Evolutionary conservation across 2,329 filamentous ascomycete genomes (phyloP).

Genomic region (Hypoxylon sp.): DNA sequence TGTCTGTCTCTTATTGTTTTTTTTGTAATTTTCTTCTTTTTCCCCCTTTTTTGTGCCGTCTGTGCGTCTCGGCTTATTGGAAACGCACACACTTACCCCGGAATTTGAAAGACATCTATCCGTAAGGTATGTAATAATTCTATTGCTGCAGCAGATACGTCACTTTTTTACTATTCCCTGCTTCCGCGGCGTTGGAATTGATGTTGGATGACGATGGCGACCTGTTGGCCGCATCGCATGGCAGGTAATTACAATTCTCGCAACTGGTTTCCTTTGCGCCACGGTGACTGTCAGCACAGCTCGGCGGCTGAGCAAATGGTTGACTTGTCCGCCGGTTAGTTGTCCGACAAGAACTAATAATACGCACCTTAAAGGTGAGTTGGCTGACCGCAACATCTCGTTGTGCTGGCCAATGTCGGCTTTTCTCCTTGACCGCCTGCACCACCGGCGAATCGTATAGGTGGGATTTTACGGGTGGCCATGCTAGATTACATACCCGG

Average conservation of each 20-base stretch:
- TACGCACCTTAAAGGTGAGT: slow-evolving; percentile 26
- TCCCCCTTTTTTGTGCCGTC: slow-evolving; percentile 19
- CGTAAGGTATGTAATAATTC: slow-evolving; percentile 22
- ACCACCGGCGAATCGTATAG: slow-evolving; percentile 38
- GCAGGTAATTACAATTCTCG: slow-evolving; percentile 27
- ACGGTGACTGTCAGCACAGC: slow-evolving; percentile 30
- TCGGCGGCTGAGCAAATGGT: slow-evolving; percentile 25
- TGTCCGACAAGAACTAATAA: slow-evolving; percentile 25
- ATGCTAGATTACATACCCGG: slow-evolving; percentile 28
- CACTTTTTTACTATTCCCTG: slow-evolving; percentile 13
- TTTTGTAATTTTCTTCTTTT: slow-evolving; percentile 4
- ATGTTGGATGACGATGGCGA: slow-evolving; percentile 27
- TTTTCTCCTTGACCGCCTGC: slow-evolving; percentile 38
- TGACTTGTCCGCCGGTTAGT: slow-evolving; percentile 17
- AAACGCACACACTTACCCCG: slow-evolving; percentile 16
- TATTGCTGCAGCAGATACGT: slow-evolving; percentile 16
- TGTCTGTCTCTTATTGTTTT: not conserved
- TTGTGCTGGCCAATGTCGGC: slow-evolving; percentile 40
- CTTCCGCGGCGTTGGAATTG: slow-evolving; percentile 11
- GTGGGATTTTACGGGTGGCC: slow-evolving; percentile 32
- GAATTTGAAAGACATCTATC: slow-evolving; percentile 34
- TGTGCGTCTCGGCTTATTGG: slow-evolving; percentile 16
- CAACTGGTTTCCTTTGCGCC: slow-evolving; percentile 33
- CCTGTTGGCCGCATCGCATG: slow-evolving; percentile 12
- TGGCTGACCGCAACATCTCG: slow-evolving; percentile 42